Percentiles rank a stretch among this genome's conserved stretches.
These are phyloP conservation scores for Mycogone perniciosa DNA, from an alignment of 2,329 filamentous ascomycete species.

Conservation along the genomic window DNA sequence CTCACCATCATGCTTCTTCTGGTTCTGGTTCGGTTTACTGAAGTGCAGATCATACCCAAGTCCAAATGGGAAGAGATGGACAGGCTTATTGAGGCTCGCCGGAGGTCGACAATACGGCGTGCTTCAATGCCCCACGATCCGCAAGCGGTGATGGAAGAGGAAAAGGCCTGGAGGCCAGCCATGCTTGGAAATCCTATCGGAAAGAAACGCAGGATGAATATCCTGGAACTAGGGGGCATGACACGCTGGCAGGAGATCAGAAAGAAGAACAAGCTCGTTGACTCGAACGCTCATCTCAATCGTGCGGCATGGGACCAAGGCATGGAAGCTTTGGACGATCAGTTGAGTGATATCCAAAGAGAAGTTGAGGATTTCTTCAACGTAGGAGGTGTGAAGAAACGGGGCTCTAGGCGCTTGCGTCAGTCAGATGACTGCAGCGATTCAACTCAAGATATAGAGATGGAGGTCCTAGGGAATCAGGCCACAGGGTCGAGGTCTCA, in stretches of 20 bases:
- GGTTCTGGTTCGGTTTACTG: constrained; percentile 58
- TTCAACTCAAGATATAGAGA: constrained; percentile 23
- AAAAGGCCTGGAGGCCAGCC: constrained; percentile 60
- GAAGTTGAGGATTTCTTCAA: constrained; percentile 27
- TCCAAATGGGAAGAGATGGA: constrained; percentile 51
- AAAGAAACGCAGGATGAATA: constrained; percentile 61
- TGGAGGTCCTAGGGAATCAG: constrained; percentile 22
- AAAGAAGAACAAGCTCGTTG: constrained; percentile 51
- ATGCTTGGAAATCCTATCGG: constrained; percentile 67
- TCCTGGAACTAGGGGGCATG: constrained; percentile 62
- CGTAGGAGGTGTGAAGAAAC: constrained; percentile 20
- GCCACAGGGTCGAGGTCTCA: constrained; percentile 12
- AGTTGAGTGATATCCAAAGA: constrained; percentile 29
- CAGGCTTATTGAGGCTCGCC: constrained; percentile 42
- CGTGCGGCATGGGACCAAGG: constrained; percentile 30
- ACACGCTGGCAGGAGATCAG: constrained; percentile 69
- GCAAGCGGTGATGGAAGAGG: constrained; percentile 40
- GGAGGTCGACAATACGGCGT: constrained; percentile 41
- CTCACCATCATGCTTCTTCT: constrained; percentile 58
- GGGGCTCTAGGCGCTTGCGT: constrained; percentile 17
- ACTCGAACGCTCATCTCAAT: constrained; percentile 34
- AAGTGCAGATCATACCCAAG: constrained; percentile 62
- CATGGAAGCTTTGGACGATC: constrained; percentile 31
- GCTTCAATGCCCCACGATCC: constrained; percentile 34
- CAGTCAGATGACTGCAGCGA: constrained; percentile 26